Evolutionary conservation across 768 basidiomycete genomes (phyloP).

Genomic region (Russula emetica): DNA sequence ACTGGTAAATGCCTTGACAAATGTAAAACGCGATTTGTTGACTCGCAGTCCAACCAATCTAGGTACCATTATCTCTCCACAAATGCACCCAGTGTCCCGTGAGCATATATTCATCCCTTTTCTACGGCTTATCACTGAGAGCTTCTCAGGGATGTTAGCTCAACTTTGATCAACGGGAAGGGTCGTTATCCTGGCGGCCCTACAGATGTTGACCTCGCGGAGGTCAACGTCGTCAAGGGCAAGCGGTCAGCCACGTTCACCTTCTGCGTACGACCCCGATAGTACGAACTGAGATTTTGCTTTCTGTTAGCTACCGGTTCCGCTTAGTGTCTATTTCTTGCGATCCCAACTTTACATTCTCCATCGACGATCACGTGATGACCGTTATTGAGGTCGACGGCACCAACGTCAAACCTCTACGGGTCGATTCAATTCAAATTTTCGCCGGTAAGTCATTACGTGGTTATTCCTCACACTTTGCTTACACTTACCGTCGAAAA

Average conservation of each 20-base stretch:
- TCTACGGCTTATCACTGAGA: constrained; percentile 1
- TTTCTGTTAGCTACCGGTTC: constrained; percentile 19
- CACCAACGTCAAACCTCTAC: constrained; percentile 20
- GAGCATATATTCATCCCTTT: background rate
- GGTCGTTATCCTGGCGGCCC: constrained; percentile 27
- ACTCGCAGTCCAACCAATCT: background rate
- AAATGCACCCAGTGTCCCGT: constrained; percentile 7
- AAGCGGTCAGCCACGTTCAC: constrained; percentile 21
- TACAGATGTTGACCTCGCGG: constrained; percentile 8
- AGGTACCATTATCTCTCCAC: constrained; percentile 26
- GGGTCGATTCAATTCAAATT: constrained; percentile 27
- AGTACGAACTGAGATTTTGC: background rate
- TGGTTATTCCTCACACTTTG: background rate
- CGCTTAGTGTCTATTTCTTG: constrained; percentile 26
- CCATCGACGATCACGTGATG: constrained; percentile 25
- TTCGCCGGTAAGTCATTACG: constrained; percentile 17
- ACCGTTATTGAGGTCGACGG: constrained; percentile 31
- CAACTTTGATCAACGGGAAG: constrained; percentile 29
- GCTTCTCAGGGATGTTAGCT: background rate
- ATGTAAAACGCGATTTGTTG: background rate
- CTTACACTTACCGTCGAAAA: background rate
- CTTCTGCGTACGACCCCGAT: no score
- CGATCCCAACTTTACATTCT: constrained; percentile 28
- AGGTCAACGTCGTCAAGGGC: constrained; percentile 24
- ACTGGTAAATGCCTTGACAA: constrained; percentile 27